Evolutionary conservation across 1,284 basidiomycete genomes (phyloP).

Genomic region (Cryptococcus sp.): DNA sequence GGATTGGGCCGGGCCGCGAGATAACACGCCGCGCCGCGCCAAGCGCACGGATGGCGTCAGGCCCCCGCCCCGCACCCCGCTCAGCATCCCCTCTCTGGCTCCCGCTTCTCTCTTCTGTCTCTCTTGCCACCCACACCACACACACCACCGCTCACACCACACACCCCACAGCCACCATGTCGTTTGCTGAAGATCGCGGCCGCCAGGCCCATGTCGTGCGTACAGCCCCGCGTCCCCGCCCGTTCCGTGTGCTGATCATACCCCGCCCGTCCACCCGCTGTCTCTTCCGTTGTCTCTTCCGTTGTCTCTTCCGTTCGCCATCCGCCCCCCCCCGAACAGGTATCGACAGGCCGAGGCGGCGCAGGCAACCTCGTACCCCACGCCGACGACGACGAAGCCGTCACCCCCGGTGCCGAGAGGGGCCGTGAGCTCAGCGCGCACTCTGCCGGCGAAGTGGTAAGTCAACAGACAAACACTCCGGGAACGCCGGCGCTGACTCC

Average conservation of each 20-base stretch:
- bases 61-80: neutral
- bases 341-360: constrained; percentile 49
- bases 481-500: too few species aligned
- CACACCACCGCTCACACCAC: neutral
- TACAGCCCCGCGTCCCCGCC: neutral
- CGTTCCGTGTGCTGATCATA: neutral
- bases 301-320: too few species aligned
- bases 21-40: neutral
- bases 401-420: constrained; percentile 36
- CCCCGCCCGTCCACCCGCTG: neutral
- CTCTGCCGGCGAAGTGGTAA: constrained; percentile 33
- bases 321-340: constrained; percentile 13
- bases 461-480: too few species aligned
- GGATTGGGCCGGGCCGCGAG: neutral
- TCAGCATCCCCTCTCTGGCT: neutral
- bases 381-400: constrained; percentile 36
- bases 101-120: neutral
- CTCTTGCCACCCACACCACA: neutral
- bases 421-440: constrained; percentile 38
- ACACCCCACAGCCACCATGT: constrained; percentile 27
- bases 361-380: constrained; percentile 47
- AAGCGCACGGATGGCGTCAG: neutral
- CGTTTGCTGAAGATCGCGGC: constrained; percentile 30
- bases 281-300: too few species aligned
- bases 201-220: constrained; percentile 18